phyloP scores from a whole-genome alignment of 257 asterid genomes.

The Solanum gracilifrons region DNA sequence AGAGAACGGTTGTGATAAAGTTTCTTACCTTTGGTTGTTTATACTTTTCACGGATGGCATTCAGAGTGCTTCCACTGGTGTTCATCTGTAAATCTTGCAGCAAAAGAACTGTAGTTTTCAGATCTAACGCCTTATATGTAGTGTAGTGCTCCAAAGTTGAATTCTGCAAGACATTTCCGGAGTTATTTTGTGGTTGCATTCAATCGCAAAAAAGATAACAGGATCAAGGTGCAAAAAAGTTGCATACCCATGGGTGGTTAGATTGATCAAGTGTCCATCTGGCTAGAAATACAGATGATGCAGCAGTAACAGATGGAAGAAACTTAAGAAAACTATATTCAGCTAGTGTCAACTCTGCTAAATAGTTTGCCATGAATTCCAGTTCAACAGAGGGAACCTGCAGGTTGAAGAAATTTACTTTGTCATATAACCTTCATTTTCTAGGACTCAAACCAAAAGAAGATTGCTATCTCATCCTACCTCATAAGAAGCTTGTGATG shows the following conservation, averaged over 20 bases:
- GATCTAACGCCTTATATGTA: constrained; percentile 41
- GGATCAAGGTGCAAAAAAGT: constrained; percentile 5
- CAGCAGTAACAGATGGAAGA: constrained; percentile 86
- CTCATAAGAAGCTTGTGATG: constrained; percentile 81
- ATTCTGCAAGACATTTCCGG: constrained; percentile 43
- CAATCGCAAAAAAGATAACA: not conserved
- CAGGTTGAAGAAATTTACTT: constrained; percentile 12
- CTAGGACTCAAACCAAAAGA: not conserved
- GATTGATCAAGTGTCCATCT: constrained; percentile 97
- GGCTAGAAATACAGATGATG: constrained; percentile 90
- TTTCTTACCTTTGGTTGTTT: constrained; percentile 63
- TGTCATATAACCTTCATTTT: not conserved
- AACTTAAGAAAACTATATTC: constrained; percentile 76
- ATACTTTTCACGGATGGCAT: constrained; percentile 73
- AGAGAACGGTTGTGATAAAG: not conserved
- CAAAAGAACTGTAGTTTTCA: constrained; percentile 45
- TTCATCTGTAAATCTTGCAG: constrained; percentile 66
- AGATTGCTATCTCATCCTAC: constrained; percentile 22
- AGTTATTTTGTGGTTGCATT: not conserved
- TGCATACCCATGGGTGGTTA: constrained; percentile 85
- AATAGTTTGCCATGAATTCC: constrained; percentile 86
- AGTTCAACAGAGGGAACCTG: constrained; percentile 89
- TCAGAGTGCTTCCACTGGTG: constrained; percentile 31
- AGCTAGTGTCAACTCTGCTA: constrained; percentile 74
- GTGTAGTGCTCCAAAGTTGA: constrained; percentile 86